Conservation (phyloP, 2,329 filamentous ascomycete species). For the Neocucurbitaria cava region DNA sequence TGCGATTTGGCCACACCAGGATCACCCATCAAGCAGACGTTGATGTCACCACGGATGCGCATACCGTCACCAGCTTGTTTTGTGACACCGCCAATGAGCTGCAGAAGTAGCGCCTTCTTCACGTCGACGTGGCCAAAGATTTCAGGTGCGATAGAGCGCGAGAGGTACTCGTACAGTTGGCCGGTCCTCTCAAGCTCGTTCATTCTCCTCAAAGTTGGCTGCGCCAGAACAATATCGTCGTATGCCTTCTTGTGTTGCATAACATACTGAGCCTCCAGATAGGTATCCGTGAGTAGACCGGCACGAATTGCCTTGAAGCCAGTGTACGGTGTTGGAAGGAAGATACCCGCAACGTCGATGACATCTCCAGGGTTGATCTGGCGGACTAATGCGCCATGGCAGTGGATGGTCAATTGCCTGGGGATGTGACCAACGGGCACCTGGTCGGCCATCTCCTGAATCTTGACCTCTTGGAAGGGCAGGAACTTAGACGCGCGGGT, state of each 20-base stretch:
- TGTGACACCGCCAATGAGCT: constrained; percentile 93
- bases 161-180: constrained; percentile 93
- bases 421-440: constrained; percentile 98
- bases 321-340: constrained; percentile 97
- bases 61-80: constrained; percentile 98
- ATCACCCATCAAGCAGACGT: constrained; percentile 98
- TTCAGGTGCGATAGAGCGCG: constrained; percentile 95
- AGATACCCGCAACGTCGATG: constrained; percentile 92
- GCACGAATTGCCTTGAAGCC: constrained; percentile 97
- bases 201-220: constrained; percentile 80
- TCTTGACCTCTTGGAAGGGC: constrained; percentile 97
- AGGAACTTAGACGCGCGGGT: constrained; percentile 97
- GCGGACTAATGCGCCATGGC: constrained; percentile 84
- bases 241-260: constrained; percentile 98
- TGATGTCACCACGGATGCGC: constrained; percentile 98
- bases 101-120: constrained; percentile 94
- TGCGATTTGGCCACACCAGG: constrained; percentile 99
- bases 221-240: constrained; percentile 86
- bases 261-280: constrained; percentile 91
- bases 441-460: constrained; percentile 99
- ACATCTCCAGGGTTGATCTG: constrained; percentile 93
- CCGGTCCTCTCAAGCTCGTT: constrained; percentile 84
- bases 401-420: constrained; percentile 85
- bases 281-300: constrained; percentile 95
- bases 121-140: constrained; percentile 97